Conservation (phyloP, 73 alveolate species). For the Symbiodinium natans region DNA sequence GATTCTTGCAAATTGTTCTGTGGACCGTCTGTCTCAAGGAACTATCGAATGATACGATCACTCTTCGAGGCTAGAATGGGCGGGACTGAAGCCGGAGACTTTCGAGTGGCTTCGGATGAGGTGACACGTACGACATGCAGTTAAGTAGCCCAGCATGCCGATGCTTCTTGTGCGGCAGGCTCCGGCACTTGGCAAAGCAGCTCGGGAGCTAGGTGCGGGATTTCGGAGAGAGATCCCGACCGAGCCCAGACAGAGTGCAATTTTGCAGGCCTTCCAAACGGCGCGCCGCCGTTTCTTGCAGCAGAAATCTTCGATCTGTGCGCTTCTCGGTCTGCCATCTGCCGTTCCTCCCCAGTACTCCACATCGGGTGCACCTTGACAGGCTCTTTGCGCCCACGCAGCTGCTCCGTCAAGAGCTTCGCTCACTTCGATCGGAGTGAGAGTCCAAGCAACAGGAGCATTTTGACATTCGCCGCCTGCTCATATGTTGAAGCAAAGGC, state of each 20-base stretch:
- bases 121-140: not conserved
- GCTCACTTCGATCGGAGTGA: conserved; percentile 27
- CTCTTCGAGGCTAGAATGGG: conserved; percentile 31
- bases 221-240: not conserved
- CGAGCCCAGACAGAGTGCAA: not conserved
- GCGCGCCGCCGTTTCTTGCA: conserved; percentile 50
- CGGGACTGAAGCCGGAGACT: too few relatives aligned
- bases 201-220: not conserved
- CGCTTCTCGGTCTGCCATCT: not conserved
- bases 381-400: conserved; percentile 90
- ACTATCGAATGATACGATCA: conserved; percentile 89
- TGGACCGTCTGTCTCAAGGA: not conserved
- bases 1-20: not conserved
- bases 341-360: too few relatives aligned
- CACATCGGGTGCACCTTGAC: not conserved
- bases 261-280: conserved; percentile 33
- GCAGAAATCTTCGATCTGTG: conserved; percentile 78
- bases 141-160: not conserved
- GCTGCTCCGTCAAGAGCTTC: conserved; percentile 67
- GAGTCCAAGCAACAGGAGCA: not conserved
- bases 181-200: conserved; percentile 21
- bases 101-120: too few relatives aligned
- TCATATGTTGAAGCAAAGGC: not conserved
- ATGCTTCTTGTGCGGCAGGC: conserved; percentile 14
- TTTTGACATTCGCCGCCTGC: too few relatives aligned